A percentile compares a stretch with the other conserved stretches of the same genome.
Evolutionary conservation across 2,329 filamentous ascomycete genomes (phyloP).

Genomic region (Ustulina deusta): DNA sequence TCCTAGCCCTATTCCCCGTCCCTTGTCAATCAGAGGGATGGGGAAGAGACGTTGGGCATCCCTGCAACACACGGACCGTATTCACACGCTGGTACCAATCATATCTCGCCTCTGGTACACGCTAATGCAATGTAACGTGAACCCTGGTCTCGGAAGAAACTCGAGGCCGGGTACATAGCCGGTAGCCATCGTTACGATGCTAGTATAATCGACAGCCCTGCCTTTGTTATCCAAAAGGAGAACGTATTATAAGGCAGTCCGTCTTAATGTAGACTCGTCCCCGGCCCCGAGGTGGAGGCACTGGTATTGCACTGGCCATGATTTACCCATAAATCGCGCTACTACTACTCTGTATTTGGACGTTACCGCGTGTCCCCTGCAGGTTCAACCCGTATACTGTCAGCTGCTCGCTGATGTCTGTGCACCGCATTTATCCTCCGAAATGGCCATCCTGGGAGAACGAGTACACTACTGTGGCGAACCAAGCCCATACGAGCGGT

Average conservation of each 20-base stretch:
- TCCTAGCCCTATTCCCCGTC: conserved; percentile 12
- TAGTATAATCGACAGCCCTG: conserved; percentile 1
- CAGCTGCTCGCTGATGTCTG: conserved; percentile 26
- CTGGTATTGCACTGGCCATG: neutral
- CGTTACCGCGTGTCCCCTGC: conserved; percentile 6
- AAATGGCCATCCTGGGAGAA: neutral
- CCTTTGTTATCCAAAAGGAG: neutral
- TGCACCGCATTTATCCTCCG: conserved; percentile 23
- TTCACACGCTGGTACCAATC: conserved; percentile 4
- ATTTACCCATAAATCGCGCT: conserved; percentile 28
- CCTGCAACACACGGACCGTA: conserved; percentile 34
- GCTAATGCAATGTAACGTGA: conserved; percentile 31
- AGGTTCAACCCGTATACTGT: conserved; percentile 11
- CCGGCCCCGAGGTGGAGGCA: conserved; percentile 3
- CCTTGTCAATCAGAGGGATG: conserved; percentile 13
- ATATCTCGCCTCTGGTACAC: conserved; percentile 10
- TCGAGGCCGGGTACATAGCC: neutral
- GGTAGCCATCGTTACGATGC: neutral
- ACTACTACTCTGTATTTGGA: conserved; percentile 27
- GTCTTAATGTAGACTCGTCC: conserved; percentile 9
- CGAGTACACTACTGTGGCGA: neutral
- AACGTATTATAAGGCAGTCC: neutral
- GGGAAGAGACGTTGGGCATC: conserved; percentile 18
- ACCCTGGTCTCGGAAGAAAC: conserved; percentile 15
- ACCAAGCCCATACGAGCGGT: neutral